Evolutionary conservation across 2,329 filamentous ascomycete genomes (phyloP), one percentile per base, ranked within the genome.

Genomic region (Xylariales sp.): DNA sequence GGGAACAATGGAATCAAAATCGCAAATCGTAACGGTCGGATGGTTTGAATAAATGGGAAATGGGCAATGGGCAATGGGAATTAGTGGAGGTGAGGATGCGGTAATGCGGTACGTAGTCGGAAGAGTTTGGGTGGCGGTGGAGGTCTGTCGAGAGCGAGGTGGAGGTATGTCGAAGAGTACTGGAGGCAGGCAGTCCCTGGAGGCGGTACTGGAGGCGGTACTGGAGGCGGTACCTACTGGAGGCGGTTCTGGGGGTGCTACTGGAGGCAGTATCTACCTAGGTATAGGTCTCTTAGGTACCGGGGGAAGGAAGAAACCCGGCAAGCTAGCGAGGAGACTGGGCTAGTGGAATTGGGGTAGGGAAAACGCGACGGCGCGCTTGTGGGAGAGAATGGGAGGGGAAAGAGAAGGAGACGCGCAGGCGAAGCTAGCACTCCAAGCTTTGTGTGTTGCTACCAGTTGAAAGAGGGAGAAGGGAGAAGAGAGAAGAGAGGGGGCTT

Each of bases 341-440:
- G 64, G 67, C 39, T 6, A 55, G 41, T 62, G 55, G 46, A 61
- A 45, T 54, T 68, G 62, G 56, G 58, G 64, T 56, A 45, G 30
- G 41, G 34, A 34, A 18, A 52, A 62, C 62, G 65, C 64, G 60
- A 63, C 57, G 41, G 55, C 55, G 60, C 56, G 61, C 45, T 62
- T 49, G 36, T 28, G 45, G 18, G 50, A 50, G 57, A 52, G 43
- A 59, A 64, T 30, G 34, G 57, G 52, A 23, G 52, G 30, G 23
- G 23, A 23, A 23, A 23, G 23, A 23, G 23, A 36, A 52, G 60
- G 34, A 30, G 39, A 36, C 16, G 23, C 49, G 41, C 41, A 54
- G 52, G 52, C 61, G 18, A 60, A 56, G 65, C 59, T 32, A 39
- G 60, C 54, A 58, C 53, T 53, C 32, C 28, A 16, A 36, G 2